Conservation (phyloP, 2,329 filamentous ascomycete genomes). For the Aspergillus aculeatinus region DNA sequence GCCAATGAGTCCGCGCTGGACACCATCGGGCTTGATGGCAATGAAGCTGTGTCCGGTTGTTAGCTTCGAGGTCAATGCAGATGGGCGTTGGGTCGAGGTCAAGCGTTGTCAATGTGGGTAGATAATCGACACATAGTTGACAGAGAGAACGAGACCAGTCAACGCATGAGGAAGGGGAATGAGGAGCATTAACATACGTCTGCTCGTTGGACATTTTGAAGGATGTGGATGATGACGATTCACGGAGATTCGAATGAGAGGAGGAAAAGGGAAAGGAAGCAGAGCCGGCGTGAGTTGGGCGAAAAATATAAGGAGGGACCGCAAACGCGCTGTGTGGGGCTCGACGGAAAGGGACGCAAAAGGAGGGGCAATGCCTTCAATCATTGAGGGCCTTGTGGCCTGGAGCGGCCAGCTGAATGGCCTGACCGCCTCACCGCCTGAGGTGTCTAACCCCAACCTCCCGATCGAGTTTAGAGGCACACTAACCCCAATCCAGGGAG, state of each 20-base stretch:
- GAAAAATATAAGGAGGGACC: constrained; percentile 23
- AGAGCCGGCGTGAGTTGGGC: constrained; percentile 25
- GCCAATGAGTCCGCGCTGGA: constrained; percentile 98
- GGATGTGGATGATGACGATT: constrained; percentile 26
- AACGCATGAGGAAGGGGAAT: constrained; percentile 5
- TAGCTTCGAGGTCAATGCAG: constrained; percentile 28
- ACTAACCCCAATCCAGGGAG: constrained; percentile 20
- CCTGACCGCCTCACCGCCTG: constrained; percentile 12
- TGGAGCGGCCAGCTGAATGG: not conserved
- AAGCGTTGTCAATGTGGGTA: not conserved
- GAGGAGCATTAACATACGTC: constrained; percentile 64
- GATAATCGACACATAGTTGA: not conserved
- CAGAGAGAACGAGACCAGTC: not conserved
- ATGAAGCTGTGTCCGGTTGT: constrained; percentile 73
- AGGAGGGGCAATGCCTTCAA: constrained; percentile 18
- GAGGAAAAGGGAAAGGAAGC: constrained; percentile 23
- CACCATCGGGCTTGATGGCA: constrained; percentile 99
- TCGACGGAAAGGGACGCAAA: constrained; percentile 4
- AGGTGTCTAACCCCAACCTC: constrained; percentile 24
- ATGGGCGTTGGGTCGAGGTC: constrained; percentile 18
- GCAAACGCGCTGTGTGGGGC: constrained; percentile 23
- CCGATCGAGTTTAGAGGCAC: constrained; percentile 14
- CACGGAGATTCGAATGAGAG: constrained; percentile 20
- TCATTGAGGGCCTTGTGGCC: constrained; percentile 22
- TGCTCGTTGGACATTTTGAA: constrained; percentile 75